Percentiles rank a stretch among this genome's conserved stretches.
Evolutionary conservation across 441 rosid genomes (phyloP).

Genomic region (Gossypium davidsonii): DNA sequence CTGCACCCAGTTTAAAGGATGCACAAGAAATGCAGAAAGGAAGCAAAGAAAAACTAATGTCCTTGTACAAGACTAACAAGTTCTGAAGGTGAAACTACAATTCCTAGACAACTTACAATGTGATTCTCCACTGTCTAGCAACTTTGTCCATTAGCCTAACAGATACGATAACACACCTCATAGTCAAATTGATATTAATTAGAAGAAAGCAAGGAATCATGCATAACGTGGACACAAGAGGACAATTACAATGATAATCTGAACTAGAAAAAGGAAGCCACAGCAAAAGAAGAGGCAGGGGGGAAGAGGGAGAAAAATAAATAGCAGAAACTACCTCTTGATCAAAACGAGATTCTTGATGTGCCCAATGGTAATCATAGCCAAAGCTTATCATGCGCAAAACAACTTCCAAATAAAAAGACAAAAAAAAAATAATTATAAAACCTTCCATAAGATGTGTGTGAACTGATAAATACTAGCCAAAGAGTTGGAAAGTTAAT

Average conservation of each 20-base stretch:
- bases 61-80: not conserved
- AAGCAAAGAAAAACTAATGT: not conserved
- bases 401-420: conserved; percentile 42
- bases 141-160: conserved; percentile 6
- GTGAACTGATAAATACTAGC: not conserved
- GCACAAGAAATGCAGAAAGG: conserved; percentile 5
- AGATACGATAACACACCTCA: not conserved
- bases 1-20: not conserved
- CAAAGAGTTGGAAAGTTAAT: not conserved
- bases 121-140: not conserved
- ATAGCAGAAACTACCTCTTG: conserved; percentile 43
- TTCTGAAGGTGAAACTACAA: not conserved
- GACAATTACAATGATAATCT: not conserved
- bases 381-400: conserved; percentile 98
- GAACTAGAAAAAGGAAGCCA: not conserved
- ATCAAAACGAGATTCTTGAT: conserved; percentile 56
- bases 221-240: not conserved
- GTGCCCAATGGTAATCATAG: conserved; percentile 76
- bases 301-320: not conserved
- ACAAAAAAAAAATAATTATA: not conserved
- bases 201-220: conserved; percentile 13
- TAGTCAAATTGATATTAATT: conserved; percentile 3
- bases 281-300: not conserved
- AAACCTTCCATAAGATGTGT: not conserved
- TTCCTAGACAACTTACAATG: not conserved